phyloP scores from a whole-genome alignment of 371 early-diverging fungal species.

The Fennellomyces sp. region DNA sequence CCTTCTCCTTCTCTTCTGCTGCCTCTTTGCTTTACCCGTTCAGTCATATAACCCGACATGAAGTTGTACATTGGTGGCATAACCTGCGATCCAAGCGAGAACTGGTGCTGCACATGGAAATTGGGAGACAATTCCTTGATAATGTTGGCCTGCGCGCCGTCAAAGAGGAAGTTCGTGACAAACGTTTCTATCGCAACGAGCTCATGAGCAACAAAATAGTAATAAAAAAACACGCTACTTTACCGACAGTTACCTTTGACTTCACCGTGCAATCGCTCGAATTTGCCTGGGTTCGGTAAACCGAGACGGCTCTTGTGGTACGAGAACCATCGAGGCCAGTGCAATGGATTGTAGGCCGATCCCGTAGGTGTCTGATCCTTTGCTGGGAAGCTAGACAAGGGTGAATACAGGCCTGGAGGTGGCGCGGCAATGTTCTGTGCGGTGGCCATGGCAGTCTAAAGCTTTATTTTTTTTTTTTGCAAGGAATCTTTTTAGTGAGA shows the following conservation, averaged over 20 bases:
- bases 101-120: slow-evolving; percentile 94
- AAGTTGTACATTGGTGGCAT: slow-evolving; percentile 92
- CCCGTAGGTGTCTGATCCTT: slow-evolving; percentile 43
- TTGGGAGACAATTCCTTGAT: slow-evolving; percentile 87
- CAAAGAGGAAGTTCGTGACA: slow-evolving; percentile 84
- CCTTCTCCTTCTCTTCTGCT: not conserved
- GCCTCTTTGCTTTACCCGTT: slow-evolving; percentile 31
- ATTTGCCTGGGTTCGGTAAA: slow-evolving; percentile 88
- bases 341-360: slow-evolving; percentile 60
- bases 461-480: not conserved
- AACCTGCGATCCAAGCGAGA: slow-evolving; percentile 85
- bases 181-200: slow-evolving; percentile 73
- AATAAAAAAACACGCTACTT: too few relatives aligned
- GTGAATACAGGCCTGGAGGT: slow-evolving; percentile 25
- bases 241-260: slow-evolving; percentile 86
- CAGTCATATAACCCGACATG: slow-evolving; percentile 73
- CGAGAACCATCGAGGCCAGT: slow-evolving; percentile 59
- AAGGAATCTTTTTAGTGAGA: too few relatives aligned
- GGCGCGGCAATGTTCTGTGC: slow-evolving; percentile 15
- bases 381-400: slow-evolving; percentile 27
- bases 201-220: too few relatives aligned
- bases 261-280: slow-evolving; percentile 85
- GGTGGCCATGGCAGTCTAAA: not conserved
- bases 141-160: slow-evolving; percentile 95
- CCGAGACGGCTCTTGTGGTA: slow-evolving; percentile 67